Evolutionary conservation across 1,139 yeast species (phyloP), one percentile per base, ranked within the genome.

Genomic region (Hansenula lynferdii): DNA sequence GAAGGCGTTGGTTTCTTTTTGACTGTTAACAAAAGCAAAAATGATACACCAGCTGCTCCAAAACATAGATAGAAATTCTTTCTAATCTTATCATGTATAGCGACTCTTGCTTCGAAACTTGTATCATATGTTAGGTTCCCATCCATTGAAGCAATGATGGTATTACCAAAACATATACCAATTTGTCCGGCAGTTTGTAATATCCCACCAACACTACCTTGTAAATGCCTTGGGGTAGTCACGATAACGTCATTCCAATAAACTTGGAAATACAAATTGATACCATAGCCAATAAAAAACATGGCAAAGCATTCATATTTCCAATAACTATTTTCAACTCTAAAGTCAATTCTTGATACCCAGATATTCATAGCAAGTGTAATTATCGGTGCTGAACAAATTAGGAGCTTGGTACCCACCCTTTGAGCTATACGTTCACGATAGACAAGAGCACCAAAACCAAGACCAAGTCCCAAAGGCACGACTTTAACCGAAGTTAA

Each of bases 401-500:
- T 33, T 6, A 55, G 40, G 6, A 45, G 38, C 6, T 41, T 45
- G 34, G 39, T 47, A 6, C 50, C 47, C 1, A 58, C 50, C 4
- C 49, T 34, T 9, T 30, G 39, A 8, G 20, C 46, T 10, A 29
- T 43, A 7, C 15, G 49, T 50, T 28, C 47, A 24, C 32, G 37
- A 27, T 42, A 40, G 4, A 42, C 17, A 1, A 27, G 1, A 1
- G 45, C 32, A 20, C 42, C 43, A 23, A 36, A 11, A 1, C 17
- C 6, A 11, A 41, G 16, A 5, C 48, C 49, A 1, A 48, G 11
- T 14, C 42, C 30, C 7, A 53, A 15, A 5, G 62, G 58, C 5
- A 57, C 37, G 1, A 49, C 43, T 36, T 58, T 61, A 2, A 57
- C 43, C 6, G 59, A 55, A 0, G 61, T 50, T 9, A 60, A 20